Evolutionary conservation across 495 filamentous ascomycete genomes (phyloP), one percentile per base, ranked within the genome.

Genomic region (Symbiotaphrina buchneri): DNA sequence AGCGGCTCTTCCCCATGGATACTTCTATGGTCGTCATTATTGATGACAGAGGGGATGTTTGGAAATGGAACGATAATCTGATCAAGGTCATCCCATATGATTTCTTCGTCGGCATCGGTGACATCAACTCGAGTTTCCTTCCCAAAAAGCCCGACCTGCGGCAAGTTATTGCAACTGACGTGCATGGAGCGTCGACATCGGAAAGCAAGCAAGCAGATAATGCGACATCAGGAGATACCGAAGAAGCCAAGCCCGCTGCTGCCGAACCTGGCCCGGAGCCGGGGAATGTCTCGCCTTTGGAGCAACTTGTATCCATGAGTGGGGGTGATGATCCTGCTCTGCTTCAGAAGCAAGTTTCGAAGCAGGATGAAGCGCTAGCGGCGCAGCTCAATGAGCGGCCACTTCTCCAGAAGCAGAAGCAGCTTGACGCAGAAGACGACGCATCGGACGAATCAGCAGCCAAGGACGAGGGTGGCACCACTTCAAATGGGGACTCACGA

Each of bases 21-120:
- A 94, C 84, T 6, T 85, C 91, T 53, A 99, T 99, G 87, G 87
- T 92, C 13, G 82, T 91, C 18, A 93, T 99, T 43, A 99, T 99
- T 37, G 87, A 99, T 48, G 87, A 99, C 44, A 66, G 87, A 40
- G 81, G 80, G 20, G 87, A 99, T 47, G 84, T 99, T n/a, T 99
- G 87, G 87, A 70, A 74, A 28, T 95, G 90, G 65, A 74, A 74
- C 41, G 65, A 74, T 7, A 94, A 99, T 41, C 61, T 99, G 15
- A 80, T 99, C 54, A 93, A 90, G 52, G 90, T 99, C 19, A 65
- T 64, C 10, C 80, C 83, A 4, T 99, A 90, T 47, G 84, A 95
- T 45, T 99, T 99, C 48, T 97, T 95, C 47, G 75, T 85, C 18
- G 90, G 90, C 16, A 94, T 93, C 42, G 87, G 87, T 28, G 87